These are phyloP conservation scores for Phytophthora tentaculata DNA, from an alignment of 352 stramenopile species.

Conservation along the genomic window DNA sequence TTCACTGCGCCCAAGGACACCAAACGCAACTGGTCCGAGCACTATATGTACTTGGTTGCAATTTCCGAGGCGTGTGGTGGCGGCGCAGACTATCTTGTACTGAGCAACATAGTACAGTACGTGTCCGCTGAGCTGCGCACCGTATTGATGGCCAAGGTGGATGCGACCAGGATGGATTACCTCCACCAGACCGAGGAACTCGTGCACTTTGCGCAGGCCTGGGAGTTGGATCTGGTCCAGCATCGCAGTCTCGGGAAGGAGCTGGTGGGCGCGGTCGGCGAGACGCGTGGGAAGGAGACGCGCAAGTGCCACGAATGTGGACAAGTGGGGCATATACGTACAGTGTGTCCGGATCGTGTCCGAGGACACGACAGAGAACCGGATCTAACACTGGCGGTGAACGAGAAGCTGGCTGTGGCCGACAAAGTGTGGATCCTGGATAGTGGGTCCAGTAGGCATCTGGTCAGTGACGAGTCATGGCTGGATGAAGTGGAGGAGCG, in stretches of 20 bases:
- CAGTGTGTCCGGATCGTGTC: too few species aligned
- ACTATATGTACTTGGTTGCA: neutral
- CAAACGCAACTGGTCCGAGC: neutral
- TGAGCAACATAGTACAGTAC: neutral
- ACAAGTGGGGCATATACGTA: too few species aligned
- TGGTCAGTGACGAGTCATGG: neutral
- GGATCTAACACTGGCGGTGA: too few species aligned
- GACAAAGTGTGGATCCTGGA: too few species aligned
- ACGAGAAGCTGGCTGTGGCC: too few species aligned
- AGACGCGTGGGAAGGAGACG: neutral
- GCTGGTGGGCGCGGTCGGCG: neutral
- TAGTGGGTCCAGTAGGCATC: neutral
- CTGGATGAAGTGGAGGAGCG: neutral
- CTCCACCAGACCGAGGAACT: too few species aligned
- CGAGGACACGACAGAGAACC: too few species aligned
- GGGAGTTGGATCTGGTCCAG: neutral
- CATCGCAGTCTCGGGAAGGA: neutral
- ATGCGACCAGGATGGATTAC: too few species aligned
- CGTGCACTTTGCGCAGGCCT: neutral
- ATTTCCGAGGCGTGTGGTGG: neutral
- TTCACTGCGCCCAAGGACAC: too few species aligned
- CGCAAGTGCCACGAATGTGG: too few species aligned
- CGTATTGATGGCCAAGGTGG: too few species aligned
- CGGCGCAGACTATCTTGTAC: neutral
- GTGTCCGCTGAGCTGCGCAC: neutral